Evolutionary conservation across 2,329 filamentous ascomycete species (phyloP).

Genomic region (Pseudocercospora pini-densiflorae): DNA sequence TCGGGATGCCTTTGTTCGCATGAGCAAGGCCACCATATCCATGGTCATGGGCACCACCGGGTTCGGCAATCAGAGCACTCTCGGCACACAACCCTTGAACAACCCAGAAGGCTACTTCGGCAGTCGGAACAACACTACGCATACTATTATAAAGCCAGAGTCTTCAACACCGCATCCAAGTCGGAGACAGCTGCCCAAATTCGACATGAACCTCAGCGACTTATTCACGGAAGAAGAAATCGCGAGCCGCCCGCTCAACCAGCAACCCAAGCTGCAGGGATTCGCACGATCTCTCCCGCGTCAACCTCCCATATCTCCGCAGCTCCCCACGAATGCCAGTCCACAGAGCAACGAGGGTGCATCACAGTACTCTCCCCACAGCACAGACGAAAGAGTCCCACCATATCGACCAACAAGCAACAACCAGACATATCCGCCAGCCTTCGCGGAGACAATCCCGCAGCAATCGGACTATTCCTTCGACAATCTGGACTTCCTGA

Average conservation of each 20-base stretch:
- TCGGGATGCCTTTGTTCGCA: conserved; percentile 90
- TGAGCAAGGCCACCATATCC: conserved; percentile 92
- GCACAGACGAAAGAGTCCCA: conserved; percentile 15
- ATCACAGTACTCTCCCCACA: conserved; percentile 11
- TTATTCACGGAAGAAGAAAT: conserved; percentile 54
- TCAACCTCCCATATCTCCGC: conserved; percentile 24
- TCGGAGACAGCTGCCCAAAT: conserved; percentile 50
- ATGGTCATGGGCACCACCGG: conserved; percentile 85
- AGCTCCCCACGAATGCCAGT: conserved; percentile 25
- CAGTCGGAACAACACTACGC: conserved; percentile 2
- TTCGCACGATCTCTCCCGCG: conserved; percentile 32
- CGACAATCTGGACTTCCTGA: conserved; percentile 60
- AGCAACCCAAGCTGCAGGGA: conserved; percentile 26
- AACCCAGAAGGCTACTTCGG: conserved; percentile 36
- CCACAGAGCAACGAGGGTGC: conserved; percentile 23
- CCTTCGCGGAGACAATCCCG: conserved; percentile 6
- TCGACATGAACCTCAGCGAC: conserved; percentile 62
- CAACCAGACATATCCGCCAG: conserved; percentile 27
- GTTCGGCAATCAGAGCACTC: conserved; percentile 60
- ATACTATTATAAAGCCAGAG: conserved; percentile 12
- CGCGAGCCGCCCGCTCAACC: conserved; percentile 36
- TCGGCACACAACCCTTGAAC: conserved; percentile 36
- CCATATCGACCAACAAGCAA: conserved; percentile 27
- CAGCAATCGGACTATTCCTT: conserved; percentile 37
- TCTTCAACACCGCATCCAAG: conserved; percentile 9